Evolutionary conservation across 2,329 filamentous ascomycete genomes (phyloP).

Genomic region (Bimuria novae-zelandiae): DNA sequence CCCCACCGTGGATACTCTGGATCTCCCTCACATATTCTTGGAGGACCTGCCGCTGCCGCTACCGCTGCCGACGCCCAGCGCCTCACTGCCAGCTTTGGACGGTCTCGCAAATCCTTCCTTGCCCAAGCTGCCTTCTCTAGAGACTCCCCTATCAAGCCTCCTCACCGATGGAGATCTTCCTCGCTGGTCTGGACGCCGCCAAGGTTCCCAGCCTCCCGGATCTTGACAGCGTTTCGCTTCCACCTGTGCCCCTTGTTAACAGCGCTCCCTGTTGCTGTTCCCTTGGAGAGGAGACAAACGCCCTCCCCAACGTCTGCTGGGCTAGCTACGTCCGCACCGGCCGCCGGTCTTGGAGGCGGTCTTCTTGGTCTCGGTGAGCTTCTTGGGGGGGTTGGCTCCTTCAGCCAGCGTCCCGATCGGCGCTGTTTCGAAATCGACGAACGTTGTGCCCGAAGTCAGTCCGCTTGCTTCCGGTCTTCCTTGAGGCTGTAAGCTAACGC

Average conservation of each 20-base stretch:
- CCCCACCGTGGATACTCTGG: not conserved
- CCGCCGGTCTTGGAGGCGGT: not conserved
- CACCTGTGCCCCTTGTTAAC: not conserved
- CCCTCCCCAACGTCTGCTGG: not conserved
- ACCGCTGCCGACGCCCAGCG: not conserved
- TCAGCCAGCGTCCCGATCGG: no score
- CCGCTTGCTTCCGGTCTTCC: not conserved
- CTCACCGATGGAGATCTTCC: not conserved
- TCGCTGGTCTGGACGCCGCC: not conserved
- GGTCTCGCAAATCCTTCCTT: no score
- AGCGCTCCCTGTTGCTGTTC: not conserved
- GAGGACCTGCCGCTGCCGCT: not conserved
- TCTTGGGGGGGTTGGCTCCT: not conserved
- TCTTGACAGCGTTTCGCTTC: not conserved
- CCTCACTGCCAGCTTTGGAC: no score
- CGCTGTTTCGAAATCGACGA: no score
- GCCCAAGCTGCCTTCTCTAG: not conserved
- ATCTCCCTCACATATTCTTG: not conserved
- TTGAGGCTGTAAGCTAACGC: not conserved
- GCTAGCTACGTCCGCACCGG: not conserved
- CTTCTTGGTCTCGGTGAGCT: not conserved
- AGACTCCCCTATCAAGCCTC: not conserved
- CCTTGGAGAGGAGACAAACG: conserved; percentile 8
- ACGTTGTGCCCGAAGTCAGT: not conserved
- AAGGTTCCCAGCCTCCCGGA: not conserved